A percentile compares a stretch with the other conserved stretches of the same genome.
These are phyloP conservation scores for Phytophthora tubulina DNA, from an alignment of 352 stramenopile genomes.

Conservation along the genomic window DNA sequence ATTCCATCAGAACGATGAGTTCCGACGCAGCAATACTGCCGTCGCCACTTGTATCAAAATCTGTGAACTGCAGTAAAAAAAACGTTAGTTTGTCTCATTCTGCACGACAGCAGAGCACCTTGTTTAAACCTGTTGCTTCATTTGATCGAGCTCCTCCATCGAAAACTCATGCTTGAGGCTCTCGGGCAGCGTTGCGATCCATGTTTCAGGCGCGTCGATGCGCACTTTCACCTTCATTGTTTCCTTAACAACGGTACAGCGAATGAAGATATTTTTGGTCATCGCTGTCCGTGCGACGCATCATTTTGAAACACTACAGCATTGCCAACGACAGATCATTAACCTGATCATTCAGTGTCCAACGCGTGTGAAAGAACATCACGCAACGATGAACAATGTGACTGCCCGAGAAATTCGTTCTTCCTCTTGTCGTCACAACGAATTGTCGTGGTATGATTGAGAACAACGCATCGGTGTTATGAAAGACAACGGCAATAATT, in stretches of 20 bases:
- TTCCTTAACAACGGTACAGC: neutral
- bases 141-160: conserved; percentile 68
- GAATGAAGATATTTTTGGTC: conserved; percentile 20
- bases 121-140: conserved; percentile 62
- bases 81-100: neutral
- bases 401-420: too few relatives aligned
- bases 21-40: conserved; percentile 68
- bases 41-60: conserved; percentile 75
- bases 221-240: conserved; percentile 59
- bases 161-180: conserved; percentile 79
- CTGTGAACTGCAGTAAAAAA: conserved; percentile 54
- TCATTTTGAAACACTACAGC: conserved; percentile 20
- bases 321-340: neutral
- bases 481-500: too few relatives aligned
- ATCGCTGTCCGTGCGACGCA: neutral
- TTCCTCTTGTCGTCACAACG: too few relatives aligned
- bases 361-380: too few relatives aligned
- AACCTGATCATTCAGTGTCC: neutral
- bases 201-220: conserved; percentile 47
- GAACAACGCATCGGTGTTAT: too few relatives aligned
- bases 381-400: too few relatives aligned
- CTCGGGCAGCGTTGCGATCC: conserved; percentile 58
- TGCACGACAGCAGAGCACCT: neutral
- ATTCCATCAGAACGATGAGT: conserved; percentile 68
- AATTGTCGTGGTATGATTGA: too few relatives aligned